phyloP scores from a whole-genome alignment of 1,284 basidiomycete genomes.

The Papiliotrema fonsecae region DNA sequence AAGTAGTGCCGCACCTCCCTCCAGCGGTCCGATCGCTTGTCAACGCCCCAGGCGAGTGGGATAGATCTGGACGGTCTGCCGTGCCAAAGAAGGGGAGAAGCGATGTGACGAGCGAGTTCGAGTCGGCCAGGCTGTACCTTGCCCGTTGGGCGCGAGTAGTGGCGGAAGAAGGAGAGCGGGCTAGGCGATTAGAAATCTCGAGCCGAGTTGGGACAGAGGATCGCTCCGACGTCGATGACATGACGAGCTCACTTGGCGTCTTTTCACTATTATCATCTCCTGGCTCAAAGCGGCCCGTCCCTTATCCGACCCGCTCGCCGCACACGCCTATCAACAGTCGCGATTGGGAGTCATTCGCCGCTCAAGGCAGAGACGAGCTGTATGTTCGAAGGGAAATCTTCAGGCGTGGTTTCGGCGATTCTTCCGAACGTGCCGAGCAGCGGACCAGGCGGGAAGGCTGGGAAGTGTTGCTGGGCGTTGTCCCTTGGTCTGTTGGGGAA shows the following conservation, averaged over 20 bases:
- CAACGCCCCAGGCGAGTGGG: constrained; percentile 63
- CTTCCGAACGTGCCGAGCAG: constrained; percentile 65
- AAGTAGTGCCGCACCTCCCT: constrained; percentile 87
- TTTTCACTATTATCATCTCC: constrained; percentile 66
- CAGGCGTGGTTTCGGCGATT: constrained; percentile 60
- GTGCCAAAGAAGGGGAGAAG: constrained; percentile 56
- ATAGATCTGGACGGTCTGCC: constrained; percentile 57
- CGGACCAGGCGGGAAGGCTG: constrained; percentile 67
- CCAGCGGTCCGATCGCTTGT: constrained; percentile 84
- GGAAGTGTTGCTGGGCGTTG: constrained; percentile 83
- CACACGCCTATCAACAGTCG: constrained; percentile 38
- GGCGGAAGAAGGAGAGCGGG: constrained; percentile 88
- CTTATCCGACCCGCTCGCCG: constrained; percentile 42
- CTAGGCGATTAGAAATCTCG: constrained; percentile 64
- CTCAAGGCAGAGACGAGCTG: constrained; percentile 38
- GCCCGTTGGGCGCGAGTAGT: constrained; percentile 92
- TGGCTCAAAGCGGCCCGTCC: constrained; percentile 32
- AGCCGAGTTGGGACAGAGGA: constrained; percentile 21
- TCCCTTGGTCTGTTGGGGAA: constrained; percentile 66
- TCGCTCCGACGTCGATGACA: constrained; percentile 50
- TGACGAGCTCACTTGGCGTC: constrained; percentile 71
- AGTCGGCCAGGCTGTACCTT: constrained; percentile 90
- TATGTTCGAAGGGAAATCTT: constrained; percentile 44
- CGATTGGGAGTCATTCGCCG: constrained; percentile 40
- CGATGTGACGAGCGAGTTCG: constrained; percentile 65